Base-by-base conservation (phyloP, 2,329 filamentous ascomycete species). In the Lizonia empirigonia region DNA sequence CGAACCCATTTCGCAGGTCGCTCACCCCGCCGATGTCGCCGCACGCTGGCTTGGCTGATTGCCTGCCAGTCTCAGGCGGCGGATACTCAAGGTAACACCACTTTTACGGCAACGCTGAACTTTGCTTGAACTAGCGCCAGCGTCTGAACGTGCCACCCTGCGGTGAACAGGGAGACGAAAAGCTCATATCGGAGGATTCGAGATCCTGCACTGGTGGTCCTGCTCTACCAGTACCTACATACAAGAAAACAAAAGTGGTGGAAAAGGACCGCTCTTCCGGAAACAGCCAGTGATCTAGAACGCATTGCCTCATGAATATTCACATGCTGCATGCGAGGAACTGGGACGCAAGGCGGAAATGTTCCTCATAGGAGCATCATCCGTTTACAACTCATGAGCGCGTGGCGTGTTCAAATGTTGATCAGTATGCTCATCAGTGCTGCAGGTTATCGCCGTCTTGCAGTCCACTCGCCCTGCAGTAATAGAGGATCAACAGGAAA, bases 1-100 rank as follows among this genome's bases (percentile, higher is more conserved):
- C 50, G 38, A 52, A 40, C n/a, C 47, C 48, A 47, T 45, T 44
- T 40, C 42, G n/a, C 52, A 57, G 24, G 41, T 40, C 40, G 42
- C 38, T 51, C 34, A 52, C 26, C 48, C 44, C 61, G 67, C 70
- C 70, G 70, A 72, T 70, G 64, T 73, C 70, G 70, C 49, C 37
- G 37, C 37, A 34, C 37, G 16, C 44, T 47, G 26, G 42, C 70
- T 58, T 65, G 54, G 23, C 40, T 45, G 27, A 39, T 33, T 50
- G 39, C 40, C 36, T 27, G 35, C 57, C 44, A 46, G 44, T 27
- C 51, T 53, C 53, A 49, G 32, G 37, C 52, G 41, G 53, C 65
- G 67, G 67, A 68, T 69, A 70, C 42, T 64, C 49, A 53, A 70
- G 66, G 62, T 35, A 55, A 55, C 53, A 39, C 40, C 50, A 35